These are phyloP conservation scores for Zygosaccharomyces bailii DNA, from an alignment of 805 yeast genomes.

Conservation along the genomic window DNA sequence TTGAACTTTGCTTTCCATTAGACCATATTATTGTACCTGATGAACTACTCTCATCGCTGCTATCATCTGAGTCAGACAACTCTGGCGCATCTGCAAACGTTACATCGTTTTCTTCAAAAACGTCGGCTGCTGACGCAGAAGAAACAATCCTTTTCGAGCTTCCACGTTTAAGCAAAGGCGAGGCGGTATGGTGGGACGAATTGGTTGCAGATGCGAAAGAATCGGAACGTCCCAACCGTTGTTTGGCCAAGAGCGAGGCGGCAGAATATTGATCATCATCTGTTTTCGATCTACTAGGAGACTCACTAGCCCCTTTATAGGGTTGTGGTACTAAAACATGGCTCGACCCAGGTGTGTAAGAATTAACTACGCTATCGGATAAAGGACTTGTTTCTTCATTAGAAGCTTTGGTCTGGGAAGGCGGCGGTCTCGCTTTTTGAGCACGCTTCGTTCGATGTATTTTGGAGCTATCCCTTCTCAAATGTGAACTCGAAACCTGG, in stretches of 20 bases:
- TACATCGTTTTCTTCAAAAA: slow-evolving; percentile 67
- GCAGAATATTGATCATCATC: slow-evolving; percentile 12
- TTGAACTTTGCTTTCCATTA: slow-evolving; percentile 2
- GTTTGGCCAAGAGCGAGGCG: slow-evolving; percentile 17
- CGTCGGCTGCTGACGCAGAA: slow-evolving; percentile 42
- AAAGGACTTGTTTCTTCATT: slow-evolving; percentile 16
- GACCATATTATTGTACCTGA: slow-evolving; percentile 28
- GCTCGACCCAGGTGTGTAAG: slow-evolving; percentile 44
- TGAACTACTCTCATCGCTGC: slow-evolving; percentile 29
- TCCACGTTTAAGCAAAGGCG: slow-evolving; percentile 29
- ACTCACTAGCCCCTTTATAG: slow-evolving; percentile 33
- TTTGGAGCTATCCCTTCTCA: slow-evolving; percentile 20
- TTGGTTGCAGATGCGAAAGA: slow-evolving; percentile 21
- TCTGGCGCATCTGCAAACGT: slow-evolving; percentile 73
- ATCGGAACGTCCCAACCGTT: slow-evolving; percentile 22
- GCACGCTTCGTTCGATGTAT: slow-evolving; percentile 8
- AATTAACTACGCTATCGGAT: slow-evolving; percentile 30
- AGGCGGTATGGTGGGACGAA: slow-evolving; percentile 25
- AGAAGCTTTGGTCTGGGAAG: slow-evolving; percentile 15
- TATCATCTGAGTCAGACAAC: slow-evolving; percentile 52
- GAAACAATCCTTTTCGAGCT: slow-evolving; percentile 36
- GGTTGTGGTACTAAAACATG: slow-evolving; percentile 44
- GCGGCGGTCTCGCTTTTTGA: slow-evolving; percentile 20
- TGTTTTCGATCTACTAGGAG: slow-evolving; percentile 12
- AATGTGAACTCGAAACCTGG: slow-evolving; percentile 15